phyloP scores from a whole-genome alignment of 1,284 basidiomycete genomes.

The Austroboletus niveus region DNA sequence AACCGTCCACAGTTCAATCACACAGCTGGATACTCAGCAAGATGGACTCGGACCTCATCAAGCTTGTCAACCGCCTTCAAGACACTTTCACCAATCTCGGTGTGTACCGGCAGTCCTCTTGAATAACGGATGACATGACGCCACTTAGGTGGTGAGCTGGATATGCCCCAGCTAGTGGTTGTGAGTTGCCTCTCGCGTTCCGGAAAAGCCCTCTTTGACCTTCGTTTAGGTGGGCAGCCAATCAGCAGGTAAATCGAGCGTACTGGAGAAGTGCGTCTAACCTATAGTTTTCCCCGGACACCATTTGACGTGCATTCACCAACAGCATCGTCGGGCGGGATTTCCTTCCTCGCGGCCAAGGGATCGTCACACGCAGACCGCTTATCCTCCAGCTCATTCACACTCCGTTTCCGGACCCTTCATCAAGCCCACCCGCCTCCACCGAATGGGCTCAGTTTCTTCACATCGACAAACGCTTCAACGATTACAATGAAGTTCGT shows the following conservation, averaged over 20 bases:
- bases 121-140: conserved; percentile 16
- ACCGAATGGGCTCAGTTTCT: conserved; percentile 97
- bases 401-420: conserved; percentile 58
- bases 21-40: conserved; percentile 25
- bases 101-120: conserved; percentile 36
- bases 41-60: conserved; percentile 94
- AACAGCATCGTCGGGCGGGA: conserved; percentile 89
- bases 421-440: conserved; percentile 44
- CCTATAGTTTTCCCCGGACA: conserved; percentile 3
- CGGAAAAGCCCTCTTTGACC: background rate
- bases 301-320: conserved; percentile 1
- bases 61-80: conserved; percentile 94
- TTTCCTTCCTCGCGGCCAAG: conserved; percentile 91
- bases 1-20: conserved; percentile 1
- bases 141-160: conserved; percentile 71
- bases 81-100: conserved; percentile 83
- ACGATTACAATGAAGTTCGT: conserved; percentile 91
- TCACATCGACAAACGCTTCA: conserved; percentile 94
- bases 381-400: conserved; percentile 96
- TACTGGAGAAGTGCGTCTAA: conserved; percentile 73
- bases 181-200: conserved; percentile 42
- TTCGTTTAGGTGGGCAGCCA: conserved; percentile 73
- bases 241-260: conserved; percentile 84
- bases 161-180: conserved; percentile 83
- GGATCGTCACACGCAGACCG: conserved; percentile 94